Conservation (phyloP, 176 grass and related monocot genomes). For the Musa schizocarpa region DNA sequence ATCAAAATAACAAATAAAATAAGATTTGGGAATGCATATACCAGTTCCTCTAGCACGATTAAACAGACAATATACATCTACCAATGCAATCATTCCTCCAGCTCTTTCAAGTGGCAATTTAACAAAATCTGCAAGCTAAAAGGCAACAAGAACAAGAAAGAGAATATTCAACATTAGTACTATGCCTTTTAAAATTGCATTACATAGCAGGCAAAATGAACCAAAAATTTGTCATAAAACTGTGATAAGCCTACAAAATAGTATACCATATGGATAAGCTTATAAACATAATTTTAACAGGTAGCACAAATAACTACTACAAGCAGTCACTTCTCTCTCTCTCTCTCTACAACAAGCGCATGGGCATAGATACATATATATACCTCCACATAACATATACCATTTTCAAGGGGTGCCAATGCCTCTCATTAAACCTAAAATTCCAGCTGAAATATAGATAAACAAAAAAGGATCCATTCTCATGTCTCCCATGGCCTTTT, state of each 20-base stretch:
- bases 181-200: background rate
- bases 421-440: background rate
- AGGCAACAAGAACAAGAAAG: constrained; percentile 3
- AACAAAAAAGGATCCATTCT: background rate
- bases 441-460: background rate
- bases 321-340: too few species aligned
- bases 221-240: background rate
- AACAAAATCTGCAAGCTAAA: constrained; percentile 82
- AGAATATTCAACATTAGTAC: constrained; percentile 14
- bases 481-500: background rate
- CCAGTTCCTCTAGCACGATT: constrained; percentile 96
- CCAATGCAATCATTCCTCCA: constrained; percentile 90
- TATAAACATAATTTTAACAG: too few species aligned
- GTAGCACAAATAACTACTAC: too few species aligned
- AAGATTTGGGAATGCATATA: constrained; percentile 24
- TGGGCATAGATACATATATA: background rate
- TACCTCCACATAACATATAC: background rate
- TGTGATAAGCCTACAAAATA: too few species aligned
- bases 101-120: constrained; percentile 81
- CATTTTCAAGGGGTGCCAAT: too few species aligned
- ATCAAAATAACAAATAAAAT: background rate
- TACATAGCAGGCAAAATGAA: background rate
- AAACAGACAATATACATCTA: constrained; percentile 90
- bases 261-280: too few species aligned
- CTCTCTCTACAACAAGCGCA: background rate